phyloP scores from a whole-genome alignment of 306 rosid species.

The Trifolium dubium region DNA sequence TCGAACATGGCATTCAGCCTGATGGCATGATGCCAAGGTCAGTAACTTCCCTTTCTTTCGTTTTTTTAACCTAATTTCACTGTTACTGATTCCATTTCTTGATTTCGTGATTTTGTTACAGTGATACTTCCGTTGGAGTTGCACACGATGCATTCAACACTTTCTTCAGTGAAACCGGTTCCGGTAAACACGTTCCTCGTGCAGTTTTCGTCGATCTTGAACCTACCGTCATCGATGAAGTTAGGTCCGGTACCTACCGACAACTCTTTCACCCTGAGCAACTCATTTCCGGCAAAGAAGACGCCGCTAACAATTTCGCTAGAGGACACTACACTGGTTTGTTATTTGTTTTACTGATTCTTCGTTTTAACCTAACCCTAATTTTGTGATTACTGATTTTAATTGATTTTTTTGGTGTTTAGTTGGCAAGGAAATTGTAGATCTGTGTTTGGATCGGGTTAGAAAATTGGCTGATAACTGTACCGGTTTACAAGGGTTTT shows the following conservation, averaged over 20 bases:
- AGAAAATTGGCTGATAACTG: constrained; percentile 96
- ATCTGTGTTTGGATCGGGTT: constrained; percentile 93
- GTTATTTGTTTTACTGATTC: too few relatives aligned
- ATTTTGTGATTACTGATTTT: background rate
- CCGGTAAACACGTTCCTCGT: constrained; percentile 94
- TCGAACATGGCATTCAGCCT: constrained; percentile 92
- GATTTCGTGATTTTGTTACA: background rate
- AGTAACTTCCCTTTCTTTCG: background rate
- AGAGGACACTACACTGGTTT: constrained; percentile 91
- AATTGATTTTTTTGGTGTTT: background rate
- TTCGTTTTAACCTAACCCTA: background rate
- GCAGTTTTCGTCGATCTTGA: constrained; percentile 95
- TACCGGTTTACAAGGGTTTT: constrained; percentile 93
- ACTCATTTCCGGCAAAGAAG: constrained; percentile 97
- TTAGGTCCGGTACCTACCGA: constrained; percentile 78
- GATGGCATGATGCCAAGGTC: constrained; percentile 97
- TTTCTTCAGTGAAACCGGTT: constrained; percentile 95
- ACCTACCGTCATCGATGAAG: constrained; percentile 97
- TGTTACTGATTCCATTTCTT: background rate
- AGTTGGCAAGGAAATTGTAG: constrained; percentile 76
- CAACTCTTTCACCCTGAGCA: constrained; percentile 97
- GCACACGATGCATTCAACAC: constrained; percentile 96
- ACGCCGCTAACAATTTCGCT: constrained; percentile 97
- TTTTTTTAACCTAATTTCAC: background rate
- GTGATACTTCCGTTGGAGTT: constrained; percentile 66